These are phyloP conservation scores for Mycena amicta DNA, from an alignment of 768 basidiomycete genomes.

Conservation along the genomic window DNA sequence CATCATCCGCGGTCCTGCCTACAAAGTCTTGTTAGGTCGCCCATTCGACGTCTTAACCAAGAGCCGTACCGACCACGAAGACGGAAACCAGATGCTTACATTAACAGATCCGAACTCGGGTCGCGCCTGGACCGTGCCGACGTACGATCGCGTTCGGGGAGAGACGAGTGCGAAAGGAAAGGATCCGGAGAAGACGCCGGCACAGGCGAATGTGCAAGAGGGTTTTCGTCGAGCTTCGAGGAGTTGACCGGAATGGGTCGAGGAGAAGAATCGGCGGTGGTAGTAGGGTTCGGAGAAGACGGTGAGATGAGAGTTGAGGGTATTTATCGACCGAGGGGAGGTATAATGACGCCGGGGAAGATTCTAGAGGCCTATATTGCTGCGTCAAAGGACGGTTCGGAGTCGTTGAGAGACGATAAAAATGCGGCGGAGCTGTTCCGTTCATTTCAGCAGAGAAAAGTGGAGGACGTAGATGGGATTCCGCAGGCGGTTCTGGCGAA, in stretches of 20 bases:
- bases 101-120: constrained; percentile 29
- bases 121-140: constrained; percentile 5
- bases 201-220: too few relatives aligned
- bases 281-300: constrained; percentile 10
- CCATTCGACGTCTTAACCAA: constrained; percentile 32
- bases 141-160: constrained; percentile 12
- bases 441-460: background rate
- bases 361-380: constrained; percentile 3
- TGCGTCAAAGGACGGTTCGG: background rate
- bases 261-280: constrained; percentile 12
- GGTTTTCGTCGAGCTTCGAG: constrained; percentile 8
- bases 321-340: constrained; percentile 15
- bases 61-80: constrained; percentile 19
- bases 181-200: too few relatives aligned
- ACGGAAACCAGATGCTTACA: constrained; percentile 26
- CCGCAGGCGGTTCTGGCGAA: constrained; percentile 8
- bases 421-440: background rate
- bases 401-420: background rate
- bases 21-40: constrained; percentile 31
- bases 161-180: too few relatives aligned
- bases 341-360: constrained; percentile 4
- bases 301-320: constrained; percentile 4
- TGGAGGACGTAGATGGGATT: constrained; percentile 1
- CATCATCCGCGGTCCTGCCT: constrained; percentile 27
- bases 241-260: constrained; percentile 6